Evolutionary conservation across 129 eudicot genomes (phyloP).

Genomic region (Chrysanthemum lavandulifolium): DNA sequence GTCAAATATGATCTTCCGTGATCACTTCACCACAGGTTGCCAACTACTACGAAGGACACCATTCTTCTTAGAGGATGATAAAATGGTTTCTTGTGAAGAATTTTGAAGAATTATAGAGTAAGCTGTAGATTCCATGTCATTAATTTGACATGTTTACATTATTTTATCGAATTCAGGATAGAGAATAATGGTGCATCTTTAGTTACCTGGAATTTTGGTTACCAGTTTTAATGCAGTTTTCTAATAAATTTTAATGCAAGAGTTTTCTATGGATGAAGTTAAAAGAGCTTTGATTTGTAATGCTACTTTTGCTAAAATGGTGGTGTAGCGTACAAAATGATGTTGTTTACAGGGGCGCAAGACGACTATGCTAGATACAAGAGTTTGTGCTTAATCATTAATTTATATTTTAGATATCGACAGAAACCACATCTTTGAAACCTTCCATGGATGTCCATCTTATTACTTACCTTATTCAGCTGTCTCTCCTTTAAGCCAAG

Average conservation of each 20-base stretch:
- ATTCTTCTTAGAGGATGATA: neutral
- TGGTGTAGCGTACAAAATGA: neutral
- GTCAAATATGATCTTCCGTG: constrained; percentile 81
- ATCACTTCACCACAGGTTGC: constrained; percentile 13
- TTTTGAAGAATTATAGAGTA: neutral
- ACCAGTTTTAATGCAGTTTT: neutral
- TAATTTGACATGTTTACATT: neutral
- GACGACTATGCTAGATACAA: too few species aligned
- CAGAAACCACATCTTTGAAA: too few species aligned
- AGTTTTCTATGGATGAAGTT: neutral
- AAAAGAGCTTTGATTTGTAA: neutral
- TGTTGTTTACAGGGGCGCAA: neutral
- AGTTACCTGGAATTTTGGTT: constrained; percentile 8
- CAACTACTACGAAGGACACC: neutral
- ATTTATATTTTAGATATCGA: too few species aligned
- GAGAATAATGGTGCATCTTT: neutral
- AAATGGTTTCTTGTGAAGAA: neutral
- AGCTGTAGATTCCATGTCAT: neutral
- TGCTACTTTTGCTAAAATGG: neutral
- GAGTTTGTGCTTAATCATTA: too few species aligned
- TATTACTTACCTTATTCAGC: too few species aligned
- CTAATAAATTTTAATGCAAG: neutral
- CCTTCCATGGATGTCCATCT: too few species aligned
- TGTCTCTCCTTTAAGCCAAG: too few species aligned
- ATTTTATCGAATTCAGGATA: neutral